Base-by-base conservation (phyloP, 1,284 basidiomycete species). In the Malassezia furfur region DNA sequence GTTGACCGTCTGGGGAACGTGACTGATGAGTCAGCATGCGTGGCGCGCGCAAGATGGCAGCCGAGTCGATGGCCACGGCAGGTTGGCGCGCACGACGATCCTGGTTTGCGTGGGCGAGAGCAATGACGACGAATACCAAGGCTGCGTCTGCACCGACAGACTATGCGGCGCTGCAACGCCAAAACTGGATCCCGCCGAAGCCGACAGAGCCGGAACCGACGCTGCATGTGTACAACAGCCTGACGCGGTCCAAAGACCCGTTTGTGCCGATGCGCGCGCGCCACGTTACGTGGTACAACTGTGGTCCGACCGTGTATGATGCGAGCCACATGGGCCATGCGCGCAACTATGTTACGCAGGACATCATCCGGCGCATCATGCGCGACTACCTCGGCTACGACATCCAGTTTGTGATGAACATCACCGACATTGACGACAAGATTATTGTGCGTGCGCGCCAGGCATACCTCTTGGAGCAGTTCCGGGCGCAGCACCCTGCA, bases 351-450 rank as follows among this genome's bases (percentile, higher is more conserved):
- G 87, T 98, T 40, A 91, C 94, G 0, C 93, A 98, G 76, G 94
- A 99, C 76, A 83, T 98, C 66, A 80, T 99, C 41, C 82, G 94
- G 52, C 81, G 94, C 49, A 90, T 99, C 60, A 80, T 98, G 78
- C 81, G 85, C 1, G 91, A 98, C 78, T 96, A 96, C 77, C 96
- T 98, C 77, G 87, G 87, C 43, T 98, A 94, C 75, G 88, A 96
- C 72, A 85, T 98, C 57, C 88, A 96, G 75, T 96, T 98, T 76
- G 93, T 98, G 54, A 96, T 96, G 91, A 99, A 99, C 77, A 85
- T 99, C 69, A 99, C 94, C 5, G 94, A 99, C 77, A 94, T 99
- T 63, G 94, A 99, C 74, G 94, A 98, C 81, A 99, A 99, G 82
- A 93, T 89, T 62, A 65, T 80, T 66, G 43, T 52, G 53, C 62